A percentile compares a stretch with the other conserved stretches of the same genome.
These are phyloP conservation scores for Lupinus albus DNA, from an alignment of 306 rosid genomes.

Conservation along the genomic window DNA sequence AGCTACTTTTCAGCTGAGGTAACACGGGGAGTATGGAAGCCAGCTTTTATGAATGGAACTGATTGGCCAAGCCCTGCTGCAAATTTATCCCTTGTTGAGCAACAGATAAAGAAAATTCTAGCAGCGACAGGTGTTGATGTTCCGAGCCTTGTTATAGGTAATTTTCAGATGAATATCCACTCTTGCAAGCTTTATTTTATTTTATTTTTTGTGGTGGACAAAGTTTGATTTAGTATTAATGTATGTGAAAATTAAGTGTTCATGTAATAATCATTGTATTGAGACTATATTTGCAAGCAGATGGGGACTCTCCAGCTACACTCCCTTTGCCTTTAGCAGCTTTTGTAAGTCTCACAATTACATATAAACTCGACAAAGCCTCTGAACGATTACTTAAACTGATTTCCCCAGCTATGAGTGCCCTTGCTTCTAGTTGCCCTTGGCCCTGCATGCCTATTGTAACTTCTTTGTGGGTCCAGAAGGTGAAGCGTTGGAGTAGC, in stretches of 20 bases:
- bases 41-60: slow-evolving; percentile 89
- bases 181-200: slow-evolving; percentile 1
- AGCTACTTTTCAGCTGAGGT: slow-evolving; percentile 95
- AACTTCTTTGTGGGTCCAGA: slow-evolving; percentile 82
- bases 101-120: slow-evolving; percentile 77
- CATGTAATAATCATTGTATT: slow-evolving; percentile 35
- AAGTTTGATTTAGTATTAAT: slow-evolving; percentile 12
- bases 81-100: slow-evolving; percentile 75
- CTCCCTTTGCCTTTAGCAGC: slow-evolving; percentile 99
- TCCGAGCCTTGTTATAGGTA: slow-evolving; percentile 88
- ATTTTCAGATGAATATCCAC: slow-evolving; percentile 35
- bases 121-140: slow-evolving; percentile 94
- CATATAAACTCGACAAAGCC: slow-evolving; percentile 78
- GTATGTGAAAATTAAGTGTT: slow-evolving; percentile 14
- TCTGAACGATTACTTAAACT: slow-evolving; percentile 63
- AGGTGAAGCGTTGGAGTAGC: slow-evolving; percentile 86
- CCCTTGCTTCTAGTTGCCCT: slow-evolving; percentile 80
- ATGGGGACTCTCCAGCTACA: slow-evolving; percentile 68
- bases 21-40: slow-evolving; percentile 96
- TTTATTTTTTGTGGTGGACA: slow-evolving; percentile 2
- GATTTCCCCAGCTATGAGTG: slow-evolving; percentile 67
- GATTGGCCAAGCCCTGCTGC: slow-evolving; percentile 99
- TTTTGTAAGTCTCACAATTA: slow-evolving; percentile 76
- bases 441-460: slow-evolving; percentile 90
- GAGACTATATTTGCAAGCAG: slow-evolving; percentile 54